Evolutionary conservation across 2,329 filamentous ascomycete genomes (phyloP).

Genomic region (Fusarium marasasianum): DNA sequence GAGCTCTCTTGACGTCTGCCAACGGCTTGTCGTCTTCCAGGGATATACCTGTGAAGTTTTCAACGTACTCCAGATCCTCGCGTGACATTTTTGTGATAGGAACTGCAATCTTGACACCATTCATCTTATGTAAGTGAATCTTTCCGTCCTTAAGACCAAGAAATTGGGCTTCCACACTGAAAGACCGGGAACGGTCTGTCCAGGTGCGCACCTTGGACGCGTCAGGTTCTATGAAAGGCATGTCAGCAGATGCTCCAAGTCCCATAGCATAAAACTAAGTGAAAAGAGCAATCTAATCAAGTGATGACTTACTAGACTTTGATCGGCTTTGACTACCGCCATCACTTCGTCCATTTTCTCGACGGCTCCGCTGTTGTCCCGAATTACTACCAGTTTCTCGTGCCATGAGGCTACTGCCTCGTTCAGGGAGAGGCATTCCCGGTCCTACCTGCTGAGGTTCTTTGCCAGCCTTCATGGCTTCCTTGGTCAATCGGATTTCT

Average conservation of each 20-base stretch:
- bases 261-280: background rate
- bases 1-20: constrained; percentile 77
- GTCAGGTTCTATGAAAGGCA: constrained; percentile 74
- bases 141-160: constrained; percentile 94
- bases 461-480: constrained; percentile 74
- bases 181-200: constrained; percentile 95
- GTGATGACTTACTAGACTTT: constrained; percentile 73
- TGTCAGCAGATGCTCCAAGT: constrained; percentile 15
- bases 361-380: constrained; percentile 75
- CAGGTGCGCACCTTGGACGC: constrained; percentile 84
- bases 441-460: constrained; percentile 74
- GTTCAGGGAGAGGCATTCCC: constrained; percentile 77
- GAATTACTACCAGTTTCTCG: constrained; percentile 72
- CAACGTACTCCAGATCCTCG: constrained; percentile 94
- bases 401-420: constrained; percentile 80
- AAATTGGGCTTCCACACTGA: constrained; percentile 97
- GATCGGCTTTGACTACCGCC: constrained; percentile 61
- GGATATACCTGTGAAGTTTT: constrained; percentile 85
- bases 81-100: constrained; percentile 95
- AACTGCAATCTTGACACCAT: constrained; percentile 98
- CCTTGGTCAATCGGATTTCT: constrained; percentile 84
- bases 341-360: constrained; percentile 72
- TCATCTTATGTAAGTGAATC: constrained; percentile 97
- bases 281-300: background rate
- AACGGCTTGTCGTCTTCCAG: constrained; percentile 94